phyloP scores from a whole-genome alignment of 2,329 filamentous ascomycete genomes.

The Cladobotryum mycophilum region DNA sequence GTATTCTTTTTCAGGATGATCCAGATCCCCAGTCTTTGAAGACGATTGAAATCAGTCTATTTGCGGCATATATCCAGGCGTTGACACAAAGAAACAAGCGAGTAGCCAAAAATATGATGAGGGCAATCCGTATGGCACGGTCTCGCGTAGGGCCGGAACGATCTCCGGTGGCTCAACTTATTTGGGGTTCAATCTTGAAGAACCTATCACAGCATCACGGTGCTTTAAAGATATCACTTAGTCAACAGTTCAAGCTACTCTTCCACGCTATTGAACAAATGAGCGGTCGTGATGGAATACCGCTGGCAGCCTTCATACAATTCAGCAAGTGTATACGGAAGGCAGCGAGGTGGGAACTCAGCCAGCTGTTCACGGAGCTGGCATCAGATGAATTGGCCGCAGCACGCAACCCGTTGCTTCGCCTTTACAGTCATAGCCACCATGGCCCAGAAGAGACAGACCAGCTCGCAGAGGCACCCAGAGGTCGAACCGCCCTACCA shows the following conservation, averaged over 20 bases:
- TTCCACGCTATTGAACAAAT: conserved; percentile 23
- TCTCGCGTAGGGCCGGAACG: conserved; percentile 18
- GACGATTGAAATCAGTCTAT: conserved; percentile 26
- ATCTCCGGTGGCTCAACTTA: conserved; percentile 22
- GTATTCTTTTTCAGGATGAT: conserved; percentile 16
- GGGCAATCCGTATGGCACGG: conserved; percentile 26
- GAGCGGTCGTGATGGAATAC: conserved; percentile 19
- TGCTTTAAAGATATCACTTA: conserved; percentile 21
- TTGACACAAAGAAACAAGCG: conserved; percentile 18
- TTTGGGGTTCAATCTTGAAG: conserved; percentile 31
- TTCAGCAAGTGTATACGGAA: conserved; percentile 19
- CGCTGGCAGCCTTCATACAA: conserved; percentile 16
- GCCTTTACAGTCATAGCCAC: conserved; percentile 1
- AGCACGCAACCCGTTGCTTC: conserved; percentile 5
- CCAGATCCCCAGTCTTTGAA: conserved; percentile 20
- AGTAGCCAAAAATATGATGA: conserved; percentile 21
- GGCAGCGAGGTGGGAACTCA: conserved; percentile 18
- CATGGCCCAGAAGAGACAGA: neutral
- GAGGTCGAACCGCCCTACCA: neutral
- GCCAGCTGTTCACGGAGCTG: conserved; percentile 15
- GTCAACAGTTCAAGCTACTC: conserved; percentile 25
- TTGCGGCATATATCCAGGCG: conserved; percentile 44
- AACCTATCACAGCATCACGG: conserved; percentile 25
- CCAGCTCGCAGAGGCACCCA: neutral
- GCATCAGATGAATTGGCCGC: conserved; percentile 8